Conservation (phyloP, 2,329 filamentous ascomycete species). For the Bipolaris gigantea region DNA sequence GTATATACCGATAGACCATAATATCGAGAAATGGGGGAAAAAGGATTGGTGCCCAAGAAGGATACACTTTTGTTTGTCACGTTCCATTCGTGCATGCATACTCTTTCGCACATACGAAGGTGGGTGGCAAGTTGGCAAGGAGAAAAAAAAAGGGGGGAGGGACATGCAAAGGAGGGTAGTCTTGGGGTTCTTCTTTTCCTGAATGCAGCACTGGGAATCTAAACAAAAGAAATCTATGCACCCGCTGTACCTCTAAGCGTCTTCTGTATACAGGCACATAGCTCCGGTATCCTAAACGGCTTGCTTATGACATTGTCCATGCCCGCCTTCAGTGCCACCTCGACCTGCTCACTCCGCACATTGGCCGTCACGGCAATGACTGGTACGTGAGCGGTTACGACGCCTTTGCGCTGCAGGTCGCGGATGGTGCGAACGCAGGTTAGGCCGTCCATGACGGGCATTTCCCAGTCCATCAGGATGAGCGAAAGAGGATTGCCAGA, state of each 20-base stretch:
- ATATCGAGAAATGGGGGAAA: no score
- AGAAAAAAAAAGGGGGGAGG: no score
- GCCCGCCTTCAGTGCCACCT: slow-evolving; percentile 33
- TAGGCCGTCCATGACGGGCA: slow-evolving; percentile 41
- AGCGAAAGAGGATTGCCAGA: slow-evolving; percentile 22
- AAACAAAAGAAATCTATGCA: neutral
- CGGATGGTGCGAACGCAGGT: slow-evolving; percentile 32
- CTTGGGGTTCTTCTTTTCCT: neutral
- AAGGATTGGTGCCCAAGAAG: no score
- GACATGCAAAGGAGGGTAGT: no score
- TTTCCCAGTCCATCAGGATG: slow-evolving; percentile 40
- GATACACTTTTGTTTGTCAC: no score
- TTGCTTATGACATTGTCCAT: slow-evolving; percentile 68
- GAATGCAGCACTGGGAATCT: neutral
- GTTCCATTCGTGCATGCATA: no score
- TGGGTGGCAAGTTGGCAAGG: no score
- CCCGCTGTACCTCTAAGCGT: slow-evolving; percentile 11
- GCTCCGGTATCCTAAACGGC: slow-evolving; percentile 59
- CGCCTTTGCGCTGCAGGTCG: slow-evolving; percentile 24
- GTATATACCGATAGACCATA: no score
- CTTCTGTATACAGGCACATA: slow-evolving; percentile 25
- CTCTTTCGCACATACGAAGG: no score
- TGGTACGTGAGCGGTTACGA: slow-evolving; percentile 29
- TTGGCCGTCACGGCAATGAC: slow-evolving; percentile 44
- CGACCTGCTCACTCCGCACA: slow-evolving; percentile 36